Percentiles rank a stretch among this genome's conserved stretches.
Evolutionary conservation across 768 basidiomycete genomes (phyloP).

Genomic region (Mrakia hoshinonis): DNA sequence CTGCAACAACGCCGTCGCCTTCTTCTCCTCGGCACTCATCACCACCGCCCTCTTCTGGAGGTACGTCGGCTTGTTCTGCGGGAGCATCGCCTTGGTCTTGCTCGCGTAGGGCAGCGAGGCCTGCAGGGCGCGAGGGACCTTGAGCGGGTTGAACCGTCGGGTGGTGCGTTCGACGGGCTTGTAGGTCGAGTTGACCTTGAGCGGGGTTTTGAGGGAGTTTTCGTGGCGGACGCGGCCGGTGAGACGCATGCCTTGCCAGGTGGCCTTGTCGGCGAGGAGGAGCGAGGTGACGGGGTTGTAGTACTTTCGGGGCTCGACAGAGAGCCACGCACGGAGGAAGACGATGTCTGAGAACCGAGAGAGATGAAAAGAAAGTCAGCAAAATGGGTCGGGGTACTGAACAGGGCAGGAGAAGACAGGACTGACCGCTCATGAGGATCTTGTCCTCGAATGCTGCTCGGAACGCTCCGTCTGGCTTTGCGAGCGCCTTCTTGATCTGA

Average conservation of each 20-base stretch:
- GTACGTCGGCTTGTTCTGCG: conserved; percentile 65
- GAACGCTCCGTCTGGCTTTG: conserved; percentile 93
- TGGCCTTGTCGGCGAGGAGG: conserved; percentile 67
- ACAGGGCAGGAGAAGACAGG: neutral
- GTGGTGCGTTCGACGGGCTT: conserved; percentile 67
- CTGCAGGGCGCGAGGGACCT: conserved; percentile 82
- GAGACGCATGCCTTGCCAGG: conserved; percentile 89
- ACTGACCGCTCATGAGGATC: conserved; percentile 84
- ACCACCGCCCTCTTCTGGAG: conserved; percentile 90
- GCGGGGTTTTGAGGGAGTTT: conserved; percentile 70
- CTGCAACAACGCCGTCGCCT: conserved; percentile 79
- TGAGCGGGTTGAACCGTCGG: conserved; percentile 82
- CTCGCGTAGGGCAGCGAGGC: conserved; percentile 81
- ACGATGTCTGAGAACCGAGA: conserved; percentile 60
- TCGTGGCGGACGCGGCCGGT: conserved; percentile 88
- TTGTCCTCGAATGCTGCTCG: conserved; percentile 98
- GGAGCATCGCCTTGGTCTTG: conserved; percentile 74
- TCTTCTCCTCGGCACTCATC: conserved; percentile 90
- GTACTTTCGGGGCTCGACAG: conserved; percentile 85
- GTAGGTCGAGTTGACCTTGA: conserved; percentile 77
- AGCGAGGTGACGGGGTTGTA: conserved; percentile 95
- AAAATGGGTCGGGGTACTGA: no score
- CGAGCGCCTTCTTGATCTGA: conserved; percentile 88
- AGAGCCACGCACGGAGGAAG: conserved; percentile 94
- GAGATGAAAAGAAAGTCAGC: neutral